A percentile compares a stretch with the other conserved stretches of the same genome.
These are phyloP conservation scores for Fusarium clavum DNA, from an alignment of 2,329 filamentous ascomycete genomes.

Conservation along the genomic window DNA sequence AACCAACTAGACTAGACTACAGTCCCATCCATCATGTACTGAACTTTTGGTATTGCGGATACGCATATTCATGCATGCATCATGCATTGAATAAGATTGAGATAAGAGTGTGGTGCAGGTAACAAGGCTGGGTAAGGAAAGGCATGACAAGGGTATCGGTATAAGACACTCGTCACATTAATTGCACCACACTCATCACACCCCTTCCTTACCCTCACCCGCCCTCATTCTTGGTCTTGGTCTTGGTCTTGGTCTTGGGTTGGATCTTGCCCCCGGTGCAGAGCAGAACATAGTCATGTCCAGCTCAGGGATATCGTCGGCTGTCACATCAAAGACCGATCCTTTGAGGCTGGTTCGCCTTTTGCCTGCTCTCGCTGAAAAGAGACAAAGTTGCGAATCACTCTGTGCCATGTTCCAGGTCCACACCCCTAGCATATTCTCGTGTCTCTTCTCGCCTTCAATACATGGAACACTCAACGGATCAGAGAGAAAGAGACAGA, in stretches of 20 bases:
- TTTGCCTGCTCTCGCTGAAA: slow-evolving; percentile 8
- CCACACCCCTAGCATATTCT: neutral
- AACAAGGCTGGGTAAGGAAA: neutral
- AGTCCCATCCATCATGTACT: neutral
- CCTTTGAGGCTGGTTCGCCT: slow-evolving; percentile 1
- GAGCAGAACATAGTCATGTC: neutral
- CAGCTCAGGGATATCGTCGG: neutral
- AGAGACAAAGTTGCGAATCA: slow-evolving; percentile 21
- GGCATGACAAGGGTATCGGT: neutral
- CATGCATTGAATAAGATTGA: neutral
- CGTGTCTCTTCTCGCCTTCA: neutral
- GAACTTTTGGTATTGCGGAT: neutral
- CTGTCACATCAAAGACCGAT: neutral
- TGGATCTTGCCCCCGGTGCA: neutral
- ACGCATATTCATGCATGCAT: neutral
- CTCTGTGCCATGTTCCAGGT: neutral
- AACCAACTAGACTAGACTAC: too few relatives aligned
- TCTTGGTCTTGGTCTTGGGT: neutral
- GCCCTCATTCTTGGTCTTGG: neutral
- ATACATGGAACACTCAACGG: neutral
- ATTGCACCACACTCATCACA: neutral
- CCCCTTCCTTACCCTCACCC: neutral
- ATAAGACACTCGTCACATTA: neutral
- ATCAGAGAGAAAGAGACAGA: neutral
- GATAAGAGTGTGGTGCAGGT: neutral